Percentiles rank a stretch among this genome's conserved stretches.
Conservation (phyloP, 208 protist species). For the Porcisia hertigi region DNA sequence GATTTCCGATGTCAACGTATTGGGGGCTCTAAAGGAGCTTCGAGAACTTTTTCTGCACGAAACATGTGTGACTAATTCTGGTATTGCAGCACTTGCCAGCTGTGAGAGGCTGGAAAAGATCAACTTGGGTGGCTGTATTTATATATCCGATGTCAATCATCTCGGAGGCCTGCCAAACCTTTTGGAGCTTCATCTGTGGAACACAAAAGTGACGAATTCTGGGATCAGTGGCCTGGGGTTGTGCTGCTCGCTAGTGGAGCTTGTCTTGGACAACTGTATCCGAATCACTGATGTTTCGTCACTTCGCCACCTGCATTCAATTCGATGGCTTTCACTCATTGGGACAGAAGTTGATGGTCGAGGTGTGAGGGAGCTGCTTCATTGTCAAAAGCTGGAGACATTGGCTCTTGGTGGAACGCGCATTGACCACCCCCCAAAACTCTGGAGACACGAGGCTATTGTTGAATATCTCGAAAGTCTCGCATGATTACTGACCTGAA, state of each 20-base stretch:
- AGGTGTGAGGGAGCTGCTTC: slow-evolving; percentile 43
- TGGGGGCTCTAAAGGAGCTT: slow-evolving; percentile 17
- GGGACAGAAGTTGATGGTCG: slow-evolving; percentile 37
- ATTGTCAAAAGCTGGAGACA: slow-evolving; percentile 40
- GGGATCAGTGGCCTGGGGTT: slow-evolving; percentile 37
- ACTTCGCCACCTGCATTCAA: slow-evolving; percentile 25
- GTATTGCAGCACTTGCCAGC: slow-evolving; percentile 25
- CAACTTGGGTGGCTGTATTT: slow-evolving; percentile 43
- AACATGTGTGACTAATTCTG: slow-evolving; percentile 35
- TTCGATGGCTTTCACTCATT: slow-evolving; percentile 46
- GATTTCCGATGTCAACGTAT: slow-evolving; percentile 10
- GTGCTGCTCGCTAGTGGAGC: slow-evolving; percentile 40
- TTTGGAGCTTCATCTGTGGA: slow-evolving; percentile 61
- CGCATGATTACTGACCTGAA: slow-evolving; percentile 3
- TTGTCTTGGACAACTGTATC: slow-evolving; percentile 51
- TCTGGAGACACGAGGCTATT: slow-evolving; percentile 40
- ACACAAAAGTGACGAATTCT: slow-evolving; percentile 41
- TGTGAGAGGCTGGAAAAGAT: slow-evolving; percentile 48
- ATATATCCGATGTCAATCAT: slow-evolving; percentile 55
- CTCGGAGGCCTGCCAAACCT: slow-evolving; percentile 28
- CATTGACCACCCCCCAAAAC: slow-evolving; percentile 37
- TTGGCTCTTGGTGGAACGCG: slow-evolving; percentile 43
- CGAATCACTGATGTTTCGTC: slow-evolving; percentile 41
- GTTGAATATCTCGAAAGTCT: slow-evolving; percentile 39
- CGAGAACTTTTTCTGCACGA: slow-evolving; percentile 51